Base-by-base conservation (phyloP, 805 yeast species). In the Nakazawaea laoshanensis region DNA sequence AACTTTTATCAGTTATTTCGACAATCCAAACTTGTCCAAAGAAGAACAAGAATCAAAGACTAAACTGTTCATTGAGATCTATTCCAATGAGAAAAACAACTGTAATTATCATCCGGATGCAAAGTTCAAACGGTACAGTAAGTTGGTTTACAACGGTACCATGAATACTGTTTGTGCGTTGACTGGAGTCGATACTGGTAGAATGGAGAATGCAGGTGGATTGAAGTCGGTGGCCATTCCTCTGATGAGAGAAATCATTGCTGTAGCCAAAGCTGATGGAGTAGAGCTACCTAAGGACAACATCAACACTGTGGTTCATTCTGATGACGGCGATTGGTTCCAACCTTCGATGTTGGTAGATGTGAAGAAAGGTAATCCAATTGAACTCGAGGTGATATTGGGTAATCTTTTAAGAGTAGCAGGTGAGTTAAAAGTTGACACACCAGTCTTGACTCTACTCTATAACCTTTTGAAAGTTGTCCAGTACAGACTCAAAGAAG, bases 331-430 rank as follows among this genome's bases (percentile, higher is more conserved):
- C 8, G 61, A 58, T 22, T 70, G 66, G 55, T 81, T 70, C 49
- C 63, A 66, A 32, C 89, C 89, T 3, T 78, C 87, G 4, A 81
- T 81, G 89, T 57, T 69, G 40, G 80, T 78, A 8, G 92, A 81
- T 47, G 65, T 67, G 14, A 57, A 70, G 32, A 76, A 78, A 42
- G 74, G 76, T 17, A 77, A 80, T 47, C 74, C 75, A 30, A 68
- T 82, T 42, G 94, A 84, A 52, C 53, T 76, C 19, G 87, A 82
- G 46, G 79, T 71, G 15, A 77, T 84, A 39, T 56, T 81, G 32
- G 88, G 89, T 4, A 82, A 77, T 45, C 63, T 80, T 0, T 45
- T 80, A 32, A 52, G 52, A 12, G 60, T 69, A 25, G 82, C 79
- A 7, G 53, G 57, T 26, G 63, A 63, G 40, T 47, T 61, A 36